These are phyloP conservation scores for Suhomyces tanzawaensis DNA, from an alignment of 805 yeast genomes.

Conservation along the genomic window DNA sequence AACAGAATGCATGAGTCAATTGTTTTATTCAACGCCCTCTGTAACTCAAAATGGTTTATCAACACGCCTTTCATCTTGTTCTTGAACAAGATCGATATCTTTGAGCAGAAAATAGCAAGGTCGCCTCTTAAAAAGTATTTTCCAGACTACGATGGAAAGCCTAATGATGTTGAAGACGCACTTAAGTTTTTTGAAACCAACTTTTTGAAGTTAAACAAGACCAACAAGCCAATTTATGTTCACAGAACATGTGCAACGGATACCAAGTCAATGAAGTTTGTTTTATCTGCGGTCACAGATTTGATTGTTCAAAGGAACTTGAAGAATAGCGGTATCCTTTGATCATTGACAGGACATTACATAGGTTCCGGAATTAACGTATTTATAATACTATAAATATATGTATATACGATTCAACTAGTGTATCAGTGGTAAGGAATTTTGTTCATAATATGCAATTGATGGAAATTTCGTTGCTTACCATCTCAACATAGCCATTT, in stretches of 20 bases:
- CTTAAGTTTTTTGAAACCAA: conserved; percentile 66
- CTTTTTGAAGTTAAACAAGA: conserved; percentile 62
- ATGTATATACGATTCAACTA: conserved; percentile 2
- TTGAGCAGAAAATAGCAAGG: conserved; percentile 63
- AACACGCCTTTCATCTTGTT: conserved; percentile 87
- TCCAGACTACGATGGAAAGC: conserved; percentile 70
- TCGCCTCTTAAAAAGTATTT: conserved; percentile 71
- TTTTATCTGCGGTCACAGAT: conserved; percentile 89
- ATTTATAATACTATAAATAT: conserved; percentile 6
- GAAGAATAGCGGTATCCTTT: conserved; percentile 73
- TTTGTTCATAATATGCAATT: not conserved
- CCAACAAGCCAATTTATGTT: conserved; percentile 76
- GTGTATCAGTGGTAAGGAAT: not conserved
- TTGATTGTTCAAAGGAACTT: conserved; percentile 81
- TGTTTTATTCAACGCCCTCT: conserved; percentile 74
- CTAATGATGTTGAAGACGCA: conserved; percentile 64
- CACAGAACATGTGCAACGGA: conserved; percentile 97
- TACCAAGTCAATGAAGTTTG: conserved; percentile 82
- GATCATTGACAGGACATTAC: not conserved
- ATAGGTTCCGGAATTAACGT: not conserved
- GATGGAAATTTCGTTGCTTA: conserved; percentile 19
- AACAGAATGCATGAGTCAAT: conserved; percentile 91
- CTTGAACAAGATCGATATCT: conserved; percentile 82
- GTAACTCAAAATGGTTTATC: conserved; percentile 82
- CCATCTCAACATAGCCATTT: conserved; percentile 85